Evolutionary conservation across 495 filamentous ascomycete species (phyloP).

Genomic region (Penicillium psychrofluorescens): DNA sequence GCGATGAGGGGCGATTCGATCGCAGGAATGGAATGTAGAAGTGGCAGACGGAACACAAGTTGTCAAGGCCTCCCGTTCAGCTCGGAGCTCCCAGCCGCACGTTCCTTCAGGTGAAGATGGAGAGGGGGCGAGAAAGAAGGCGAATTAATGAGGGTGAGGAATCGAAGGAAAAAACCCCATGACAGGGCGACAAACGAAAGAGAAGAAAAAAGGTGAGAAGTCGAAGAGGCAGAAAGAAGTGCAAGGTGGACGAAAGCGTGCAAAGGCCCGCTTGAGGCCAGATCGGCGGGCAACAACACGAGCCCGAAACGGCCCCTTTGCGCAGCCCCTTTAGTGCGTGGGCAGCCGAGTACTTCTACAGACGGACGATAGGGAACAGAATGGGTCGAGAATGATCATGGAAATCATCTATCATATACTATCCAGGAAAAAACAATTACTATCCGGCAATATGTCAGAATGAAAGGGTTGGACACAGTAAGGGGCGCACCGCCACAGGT

Average conservation of each 20-base stretch:
- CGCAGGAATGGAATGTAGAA: neutral
- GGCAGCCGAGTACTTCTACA: too few species aligned
- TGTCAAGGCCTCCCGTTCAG: slow-evolving; percentile 6
- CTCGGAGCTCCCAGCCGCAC: slow-evolving; percentile 15
- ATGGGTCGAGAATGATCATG: too few species aligned
- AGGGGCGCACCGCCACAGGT: neutral
- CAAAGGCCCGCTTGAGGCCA: slow-evolving; percentile 24
- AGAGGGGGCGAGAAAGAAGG: too few species aligned
- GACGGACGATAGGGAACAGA: too few species aligned
- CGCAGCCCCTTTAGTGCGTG: too few species aligned
- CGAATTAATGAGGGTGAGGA: slow-evolving; percentile 34
- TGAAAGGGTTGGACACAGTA: too few species aligned
- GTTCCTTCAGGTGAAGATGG: too few species aligned
- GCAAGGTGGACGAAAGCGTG: slow-evolving; percentile 26
- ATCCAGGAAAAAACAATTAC: too few species aligned
- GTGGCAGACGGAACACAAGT: neutral
- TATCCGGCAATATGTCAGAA: too few species aligned
- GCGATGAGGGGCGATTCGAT: neutral
- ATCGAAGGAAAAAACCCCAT: slow-evolving; percentile 29
- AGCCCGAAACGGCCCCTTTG: slow-evolving; percentile 14
- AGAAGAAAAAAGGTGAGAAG: slow-evolving; percentile 15
- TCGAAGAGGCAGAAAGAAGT: slow-evolving; percentile 13
- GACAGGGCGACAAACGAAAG: slow-evolving; percentile 19
- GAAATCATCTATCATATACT: too few species aligned
- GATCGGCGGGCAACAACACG: slow-evolving; percentile 23